These are phyloP conservation scores for Zymoseptoria crescenta DNA, from an alignment of 2,329 filamentous ascomycete genomes.

Conservation along the genomic window DNA sequence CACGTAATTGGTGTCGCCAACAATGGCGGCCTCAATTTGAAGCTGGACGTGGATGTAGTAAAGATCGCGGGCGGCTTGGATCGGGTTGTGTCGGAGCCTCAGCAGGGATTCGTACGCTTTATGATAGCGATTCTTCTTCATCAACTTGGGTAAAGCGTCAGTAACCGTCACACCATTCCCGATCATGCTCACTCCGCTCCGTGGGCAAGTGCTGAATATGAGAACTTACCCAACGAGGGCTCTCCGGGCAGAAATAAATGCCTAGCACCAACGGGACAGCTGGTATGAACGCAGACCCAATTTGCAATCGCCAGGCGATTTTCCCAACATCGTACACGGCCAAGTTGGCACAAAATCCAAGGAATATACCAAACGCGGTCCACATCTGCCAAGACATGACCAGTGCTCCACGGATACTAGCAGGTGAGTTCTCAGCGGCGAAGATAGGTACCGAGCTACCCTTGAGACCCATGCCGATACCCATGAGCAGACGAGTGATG, in stretches of 20 bases:
- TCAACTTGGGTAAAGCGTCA: slow-evolving; percentile 21
- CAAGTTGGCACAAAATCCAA: slow-evolving; percentile 37
- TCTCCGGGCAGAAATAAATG: not conserved
- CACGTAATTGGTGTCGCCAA: slow-evolving; percentile 34
- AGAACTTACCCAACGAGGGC: slow-evolving; percentile 12
- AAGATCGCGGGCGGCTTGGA: slow-evolving; percentile 49
- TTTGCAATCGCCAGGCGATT: slow-evolving; percentile 39
- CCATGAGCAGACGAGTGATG: slow-evolving; percentile 31
- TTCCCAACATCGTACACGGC: slow-evolving; percentile 33
- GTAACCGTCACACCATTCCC: too few species aligned
- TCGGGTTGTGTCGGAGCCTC: slow-evolving; percentile 40
- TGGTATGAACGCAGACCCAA: slow-evolving; percentile 42
- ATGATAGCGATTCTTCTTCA: slow-evolving; percentile 39
- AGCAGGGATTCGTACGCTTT: slow-evolving; percentile 45
- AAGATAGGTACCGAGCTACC: slow-evolving; percentile 41
- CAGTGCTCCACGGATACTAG: slow-evolving; percentile 47
- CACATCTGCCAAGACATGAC: slow-evolving; percentile 50
- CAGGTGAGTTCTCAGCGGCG: slow-evolving; percentile 49
- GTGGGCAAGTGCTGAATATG: slow-evolving; percentile 35
- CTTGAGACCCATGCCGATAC: slow-evolving; percentile 40
- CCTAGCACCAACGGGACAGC: slow-evolving; percentile 29
- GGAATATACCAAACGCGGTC: slow-evolving; percentile 43
- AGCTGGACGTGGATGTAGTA: slow-evolving; percentile 42
- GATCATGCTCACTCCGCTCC: not conserved
- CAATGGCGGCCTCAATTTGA: slow-evolving; percentile 19